Base-by-base conservation (phyloP, 176 grass and related monocot genomes). In the Luzula sylvatica region DNA sequence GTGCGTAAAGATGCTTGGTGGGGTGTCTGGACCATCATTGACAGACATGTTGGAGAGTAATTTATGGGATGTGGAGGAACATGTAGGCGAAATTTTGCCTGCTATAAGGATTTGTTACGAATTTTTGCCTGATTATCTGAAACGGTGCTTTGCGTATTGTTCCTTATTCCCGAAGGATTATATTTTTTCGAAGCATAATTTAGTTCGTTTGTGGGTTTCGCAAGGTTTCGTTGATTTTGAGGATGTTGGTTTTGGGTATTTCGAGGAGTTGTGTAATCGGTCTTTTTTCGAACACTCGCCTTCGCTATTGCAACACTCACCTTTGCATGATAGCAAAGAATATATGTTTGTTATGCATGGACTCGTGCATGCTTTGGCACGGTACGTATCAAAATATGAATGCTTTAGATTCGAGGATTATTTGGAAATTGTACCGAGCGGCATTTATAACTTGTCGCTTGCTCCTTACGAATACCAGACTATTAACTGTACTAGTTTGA, bases 111-210 rank as follows among this genome's bases (percentile, higher is more conserved):
- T 69, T 29, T 55, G 19, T 12, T 69, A 24, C 32, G 11, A 49
- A 15, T 3, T 38, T 8, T 42, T 69, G 32, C 77, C 70, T 1
- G 8, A 17, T 7, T 1, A 65, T 40, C 14, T 81, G 23, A 81
- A 69, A 56, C 6, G 15, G 14, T 74, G 70, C 35, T 55, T 81
- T 41, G 14, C 38, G 15, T 58, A 69, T 18, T 70, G 64, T 41
- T 72, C 60, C 11, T 14, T 78, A 13, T 78, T 72, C 52, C 67
- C 67, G 20, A 78, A 59, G 42, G 46, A 68, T 29, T 71, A 52
- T 39, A 14, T 65, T 9, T 71, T 58, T 20, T 42, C 14, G 3
- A 58, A 65, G 24, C 21, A 67, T 19, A 26, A 53, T 20, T 24
- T 67, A 6, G 38, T 67, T 35, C 12, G 44, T 19, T 44, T 64